Percentiles rank a stretch among this genome's conserved stretches.
These are phyloP conservation scores for Fistulifera pelliculosa DNA, from an alignment of 108 stramenopile species.

Conservation along the genomic window DNA sequence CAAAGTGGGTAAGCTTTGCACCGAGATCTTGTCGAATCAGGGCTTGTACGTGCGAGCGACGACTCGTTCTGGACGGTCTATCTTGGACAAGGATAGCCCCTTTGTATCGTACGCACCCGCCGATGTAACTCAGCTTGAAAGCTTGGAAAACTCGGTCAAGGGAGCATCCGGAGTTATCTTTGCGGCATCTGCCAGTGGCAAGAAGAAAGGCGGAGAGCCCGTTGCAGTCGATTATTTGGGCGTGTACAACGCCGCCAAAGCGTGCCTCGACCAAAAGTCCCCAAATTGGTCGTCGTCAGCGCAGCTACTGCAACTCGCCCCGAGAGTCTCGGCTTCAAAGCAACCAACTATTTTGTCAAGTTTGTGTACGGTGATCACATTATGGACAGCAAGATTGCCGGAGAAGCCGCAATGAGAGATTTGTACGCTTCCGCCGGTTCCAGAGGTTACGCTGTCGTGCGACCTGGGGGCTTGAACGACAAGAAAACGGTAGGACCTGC, in stretches of 20 bases:
- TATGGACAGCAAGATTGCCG: constrained; percentile 79
- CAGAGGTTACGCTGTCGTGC: constrained; percentile 65
- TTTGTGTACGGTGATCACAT: constrained; percentile 41
- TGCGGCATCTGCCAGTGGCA: constrained; percentile 65
- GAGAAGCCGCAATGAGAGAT: constrained; percentile 59
- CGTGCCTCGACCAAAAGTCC: constrained; percentile 62
- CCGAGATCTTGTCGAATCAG: constrained; percentile 4
- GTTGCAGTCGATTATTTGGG: constrained; percentile 70
- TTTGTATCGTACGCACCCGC: constrained; percentile 7
- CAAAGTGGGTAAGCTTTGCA: constrained; percentile 10
- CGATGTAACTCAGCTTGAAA: constrained; percentile 43
- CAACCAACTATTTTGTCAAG: constrained; percentile 17
- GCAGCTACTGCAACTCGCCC: constrained; percentile 75
- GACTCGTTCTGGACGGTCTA: constrained; percentile 5
- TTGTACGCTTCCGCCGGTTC: constrained; percentile 37
- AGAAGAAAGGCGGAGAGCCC: constrained; percentile 61
- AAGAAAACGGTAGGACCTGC: constrained; percentile 37
- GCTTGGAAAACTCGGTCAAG: constrained; percentile 2
- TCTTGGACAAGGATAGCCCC: constrained; percentile 3
- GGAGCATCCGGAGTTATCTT: constrained; percentile 66
- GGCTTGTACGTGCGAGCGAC: constrained; percentile 6
- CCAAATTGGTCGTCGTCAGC: constrained; percentile 68
- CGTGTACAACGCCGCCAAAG: constrained; percentile 56
- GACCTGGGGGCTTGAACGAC: constrained; percentile 78
- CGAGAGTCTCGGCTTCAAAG: constrained; percentile 27